Base-by-base conservation (phyloP, 2,329 filamentous ascomycete species). In the Cercospora citrullina region DNA sequence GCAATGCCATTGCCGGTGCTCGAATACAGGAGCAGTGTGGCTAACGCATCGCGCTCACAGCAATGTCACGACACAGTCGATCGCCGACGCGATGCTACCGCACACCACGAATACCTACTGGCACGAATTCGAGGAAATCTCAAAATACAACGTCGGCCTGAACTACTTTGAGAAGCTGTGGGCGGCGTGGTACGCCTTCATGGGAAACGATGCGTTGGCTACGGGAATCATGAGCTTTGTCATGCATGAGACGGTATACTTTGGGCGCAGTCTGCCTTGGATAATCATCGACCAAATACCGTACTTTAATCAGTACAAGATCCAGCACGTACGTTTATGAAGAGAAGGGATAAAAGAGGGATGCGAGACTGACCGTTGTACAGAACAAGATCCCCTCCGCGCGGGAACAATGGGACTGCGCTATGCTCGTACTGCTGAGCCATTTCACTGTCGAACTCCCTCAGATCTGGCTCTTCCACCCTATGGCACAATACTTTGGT, bases 381-480 rank as follows among this genome's bases (percentile, higher is more conserved):
- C 72, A 89, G 87, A 81, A 85, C 82, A 98, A 98, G 86, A 89
- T 97, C 55, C 95, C 95, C 9, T 96, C 93, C n/a, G 85, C 90
- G 64, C 90, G 89, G 78, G 95, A 99, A 81, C 95, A 99, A 82
- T 96, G 92, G 89, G 88, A 94, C 77, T 99, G 95, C 83, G 94
- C 95, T 68, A 89, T 89, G 80, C 89, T 97, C 73, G 95, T 99
- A 71, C 90, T 99, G 72, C 84, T 98, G 76, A 94, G 90, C 79
- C 95, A 99, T 81, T 96, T 98, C 82, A 98, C 95, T 73, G 95
- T 97, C 80, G 95, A 99, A 82, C 88, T 99, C 42, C 95, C 95
- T 70, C 95, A 98, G 82, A 98, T 98, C 80, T 98, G 94, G 94
- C 87, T 98, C 76, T 99, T 99, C 87, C 95, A 99, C 84, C 95